Evolutionary conservation across 2,329 filamentous ascomycete species (phyloP).

Genomic region (Pestalotiopsis sp.): DNA sequence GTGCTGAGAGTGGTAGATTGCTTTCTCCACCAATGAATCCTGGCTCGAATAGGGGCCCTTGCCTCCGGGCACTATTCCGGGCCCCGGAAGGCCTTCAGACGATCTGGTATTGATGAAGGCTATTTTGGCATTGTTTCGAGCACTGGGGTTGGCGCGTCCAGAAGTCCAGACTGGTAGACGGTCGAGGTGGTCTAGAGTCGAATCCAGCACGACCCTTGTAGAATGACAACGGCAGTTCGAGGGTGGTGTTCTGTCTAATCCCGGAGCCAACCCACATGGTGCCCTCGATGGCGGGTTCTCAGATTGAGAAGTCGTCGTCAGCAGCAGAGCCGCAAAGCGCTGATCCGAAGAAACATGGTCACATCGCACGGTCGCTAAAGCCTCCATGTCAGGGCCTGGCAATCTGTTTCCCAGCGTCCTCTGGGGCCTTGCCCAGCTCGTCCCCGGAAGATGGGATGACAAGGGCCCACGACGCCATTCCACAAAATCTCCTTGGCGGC

Average conservation of each 20-base stretch:
- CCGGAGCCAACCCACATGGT: neutral
- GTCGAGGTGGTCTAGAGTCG: neutral
- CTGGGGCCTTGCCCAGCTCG: neutral
- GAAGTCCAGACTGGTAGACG: neutral
- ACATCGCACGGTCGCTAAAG: neutral
- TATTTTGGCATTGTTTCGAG: neutral
- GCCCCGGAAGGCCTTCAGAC: neutral
- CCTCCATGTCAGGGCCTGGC: neutral
- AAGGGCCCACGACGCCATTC: slow-evolving; percentile 1
- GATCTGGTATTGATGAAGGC: slow-evolving; percentile 2
- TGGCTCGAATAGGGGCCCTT: slow-evolving; percentile 7
- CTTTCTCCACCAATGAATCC: slow-evolving; percentile 11
- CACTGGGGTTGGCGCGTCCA: neutral
- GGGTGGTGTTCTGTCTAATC: neutral
- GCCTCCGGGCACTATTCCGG: slow-evolving; percentile 7
- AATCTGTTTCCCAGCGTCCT: slow-evolving; percentile 1
- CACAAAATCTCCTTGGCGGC: slow-evolving; percentile 2
- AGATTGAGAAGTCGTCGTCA: slow-evolving; percentile 12
- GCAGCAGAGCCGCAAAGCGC: neutral
- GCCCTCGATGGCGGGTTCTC: neutral
- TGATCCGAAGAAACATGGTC: neutral
- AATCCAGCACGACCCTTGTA: neutral
- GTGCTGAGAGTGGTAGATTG: slow-evolving; percentile 10
- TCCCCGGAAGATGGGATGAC: neutral
- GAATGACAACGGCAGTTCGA: slow-evolving; percentile 4